These are phyloP conservation scores for Endothia cerciana DNA, from an alignment of 2,329 filamentous ascomycete genomes.

Conservation along the genomic window DNA sequence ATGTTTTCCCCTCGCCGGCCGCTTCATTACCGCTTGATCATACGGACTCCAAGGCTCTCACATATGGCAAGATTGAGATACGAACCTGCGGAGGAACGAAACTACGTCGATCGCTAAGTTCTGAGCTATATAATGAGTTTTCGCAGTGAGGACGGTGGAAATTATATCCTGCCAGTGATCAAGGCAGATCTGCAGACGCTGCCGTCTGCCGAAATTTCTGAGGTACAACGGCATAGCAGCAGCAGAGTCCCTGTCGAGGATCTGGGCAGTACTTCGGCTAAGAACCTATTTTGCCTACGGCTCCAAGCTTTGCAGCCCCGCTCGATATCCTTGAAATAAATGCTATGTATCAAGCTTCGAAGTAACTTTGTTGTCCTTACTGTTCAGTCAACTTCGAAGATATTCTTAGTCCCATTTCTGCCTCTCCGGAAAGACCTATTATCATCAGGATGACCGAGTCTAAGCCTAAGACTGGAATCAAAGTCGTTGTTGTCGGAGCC, in stretches of 20 bases:
- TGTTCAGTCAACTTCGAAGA: not conserved
- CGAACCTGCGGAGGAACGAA: not conserved
- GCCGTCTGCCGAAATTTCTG: not conserved
- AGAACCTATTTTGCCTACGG: not conserved
- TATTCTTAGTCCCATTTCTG: too few relatives aligned
- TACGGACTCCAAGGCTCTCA: not conserved
- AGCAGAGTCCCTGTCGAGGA: not conserved
- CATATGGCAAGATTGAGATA: not conserved
- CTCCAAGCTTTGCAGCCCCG: not conserved
- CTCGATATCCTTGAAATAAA: not conserved
- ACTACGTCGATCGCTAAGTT: not conserved
- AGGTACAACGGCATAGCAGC: not conserved
- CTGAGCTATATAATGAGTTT: not conserved
- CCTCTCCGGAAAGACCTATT: not conserved
- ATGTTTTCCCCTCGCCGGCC: not conserved
- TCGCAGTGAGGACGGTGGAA: not conserved
- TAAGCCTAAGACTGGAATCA: conserved; percentile 50
- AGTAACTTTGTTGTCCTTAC: not conserved
- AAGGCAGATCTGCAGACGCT: not conserved
- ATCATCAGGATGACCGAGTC: conserved; percentile 9
- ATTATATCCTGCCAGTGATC: not conserved
- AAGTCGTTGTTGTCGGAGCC: conserved; percentile 54
- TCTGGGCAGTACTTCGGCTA: not conserved
- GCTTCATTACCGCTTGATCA: not conserved
- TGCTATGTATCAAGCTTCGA: not conserved